A percentile compares a stretch with the other conserved stretches of the same genome.
These are phyloP conservation scores for Pseudogymnoascus sp. DNA, from an alignment of 2,329 filamentous ascomycete genomes.

Conservation along the genomic window DNA sequence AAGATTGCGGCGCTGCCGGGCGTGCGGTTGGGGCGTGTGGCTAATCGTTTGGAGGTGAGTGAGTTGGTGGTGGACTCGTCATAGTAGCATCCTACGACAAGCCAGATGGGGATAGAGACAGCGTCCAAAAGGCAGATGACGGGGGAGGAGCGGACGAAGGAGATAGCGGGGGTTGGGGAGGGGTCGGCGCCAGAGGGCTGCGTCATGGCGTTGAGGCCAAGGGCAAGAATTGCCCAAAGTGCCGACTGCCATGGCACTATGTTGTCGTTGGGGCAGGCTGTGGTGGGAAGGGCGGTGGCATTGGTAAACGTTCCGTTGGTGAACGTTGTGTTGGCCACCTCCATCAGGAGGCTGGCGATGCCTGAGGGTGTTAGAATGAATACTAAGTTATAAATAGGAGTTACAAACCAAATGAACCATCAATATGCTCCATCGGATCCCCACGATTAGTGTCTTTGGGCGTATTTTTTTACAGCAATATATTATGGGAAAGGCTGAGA, in stretches of 20 bases:
- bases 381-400: background rate
- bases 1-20: background rate
- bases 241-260: constrained; percentile 14
- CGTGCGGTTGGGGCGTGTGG: background rate
- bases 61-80: background rate
- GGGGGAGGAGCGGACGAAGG: constrained; percentile 15
- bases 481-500: background rate
- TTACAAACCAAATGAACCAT: background rate
- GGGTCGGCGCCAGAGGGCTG: constrained; percentile 14
- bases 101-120: constrained; percentile 10
- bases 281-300: background rate
- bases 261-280: background rate
- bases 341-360: background rate
- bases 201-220: constrained; percentile 19
- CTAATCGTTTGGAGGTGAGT: background rate
- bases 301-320: background rate
- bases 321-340: background rate
- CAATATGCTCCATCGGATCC: background rate
- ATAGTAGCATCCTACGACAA: background rate
- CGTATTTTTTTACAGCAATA: background rate
- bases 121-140: constrained; percentile 14
- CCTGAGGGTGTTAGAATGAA: background rate
- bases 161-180: constrained; percentile 11
- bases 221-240: constrained; percentile 15
- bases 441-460: background rate